Evolutionary conservation across 2,329 filamentous ascomycete genomes (phyloP).

Genomic region (Microthyrium microscopicum): DNA sequence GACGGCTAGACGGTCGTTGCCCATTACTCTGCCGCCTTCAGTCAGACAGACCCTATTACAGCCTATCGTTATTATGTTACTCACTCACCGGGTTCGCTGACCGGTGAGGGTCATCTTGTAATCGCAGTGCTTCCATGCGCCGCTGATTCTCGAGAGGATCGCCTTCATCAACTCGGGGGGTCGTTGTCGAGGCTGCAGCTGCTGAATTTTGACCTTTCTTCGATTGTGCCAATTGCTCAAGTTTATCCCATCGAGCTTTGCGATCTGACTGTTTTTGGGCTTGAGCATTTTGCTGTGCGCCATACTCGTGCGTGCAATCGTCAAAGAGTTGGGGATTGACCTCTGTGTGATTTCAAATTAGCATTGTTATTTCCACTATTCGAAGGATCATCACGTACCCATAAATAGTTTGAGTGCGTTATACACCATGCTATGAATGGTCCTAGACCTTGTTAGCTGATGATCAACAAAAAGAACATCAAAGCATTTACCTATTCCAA

Average conservation of each 20-base stretch:
- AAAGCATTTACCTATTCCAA: constrained; percentile 69
- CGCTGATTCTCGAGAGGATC: constrained; percentile 72
- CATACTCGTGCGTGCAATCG: constrained; percentile 96
- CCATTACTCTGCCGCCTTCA: no score
- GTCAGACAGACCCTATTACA: background rate
- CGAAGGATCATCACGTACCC: no score
- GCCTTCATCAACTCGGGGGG: constrained; percentile 45
- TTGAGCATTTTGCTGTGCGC: constrained; percentile 84
- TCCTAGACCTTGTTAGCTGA: constrained; percentile 40
- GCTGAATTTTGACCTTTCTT: constrained; percentile 41
- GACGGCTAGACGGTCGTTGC: no score
- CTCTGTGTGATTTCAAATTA: no score
- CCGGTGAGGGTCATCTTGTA: constrained; percentile 59
- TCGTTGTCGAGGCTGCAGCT: constrained; percentile 12
- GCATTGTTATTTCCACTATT: no score
- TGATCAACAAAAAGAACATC: constrained; percentile 6
- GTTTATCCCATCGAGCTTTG: constrained; percentile 75
- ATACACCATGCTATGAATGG: constrained; percentile 98
- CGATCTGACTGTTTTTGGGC: constrained; percentile 68
- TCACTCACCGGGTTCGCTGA: background rate
- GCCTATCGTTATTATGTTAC: background rate
- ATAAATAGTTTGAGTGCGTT: constrained; percentile 99
- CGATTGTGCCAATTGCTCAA: constrained; percentile 64
- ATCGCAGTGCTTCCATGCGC: constrained; percentile 72
- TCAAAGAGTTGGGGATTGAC: constrained; percentile 98